Evolutionary conservation across 2,329 filamentous ascomycete genomes (phyloP).

Genomic region (Ophiostoma piceae): DNA sequence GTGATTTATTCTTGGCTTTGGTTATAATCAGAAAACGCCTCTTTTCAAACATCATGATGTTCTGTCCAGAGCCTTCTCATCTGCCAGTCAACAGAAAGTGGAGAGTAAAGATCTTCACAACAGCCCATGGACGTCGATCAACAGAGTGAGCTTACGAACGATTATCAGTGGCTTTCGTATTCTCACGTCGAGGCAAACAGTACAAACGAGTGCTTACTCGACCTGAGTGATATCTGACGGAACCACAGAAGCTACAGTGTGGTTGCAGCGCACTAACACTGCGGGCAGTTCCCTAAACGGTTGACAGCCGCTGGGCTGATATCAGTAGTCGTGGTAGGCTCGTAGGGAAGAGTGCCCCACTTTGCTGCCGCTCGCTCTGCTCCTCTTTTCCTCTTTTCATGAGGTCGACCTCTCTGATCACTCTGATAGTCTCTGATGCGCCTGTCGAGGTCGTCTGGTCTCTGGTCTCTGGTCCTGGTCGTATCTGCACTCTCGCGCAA

Average conservation of each 20-base stretch:
- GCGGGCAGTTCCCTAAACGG: slow-evolving; percentile 2
- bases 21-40: background rate
- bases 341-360: background rate
- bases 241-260: background rate
- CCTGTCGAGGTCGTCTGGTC: no score
- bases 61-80: no score
- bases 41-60: background rate
- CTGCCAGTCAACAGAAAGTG: background rate
- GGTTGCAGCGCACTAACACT: background rate
- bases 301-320: slow-evolving; percentile 1
- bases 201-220: no score
- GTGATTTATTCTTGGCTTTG: no score
- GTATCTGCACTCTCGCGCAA: background rate
- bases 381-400: background rate
- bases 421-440: no score
- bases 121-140: background rate
- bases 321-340: no score
- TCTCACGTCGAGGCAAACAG: no score
- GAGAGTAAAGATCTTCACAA: background rate
- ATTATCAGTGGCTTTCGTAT: background rate
- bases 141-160: background rate
- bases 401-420: no score
- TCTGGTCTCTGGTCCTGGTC: background rate
- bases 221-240: background rate
- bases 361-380: background rate